Base-by-base conservation (phyloP, 495 filamentous ascomycete genomes). In the Glarea lozoyensis region DNA sequence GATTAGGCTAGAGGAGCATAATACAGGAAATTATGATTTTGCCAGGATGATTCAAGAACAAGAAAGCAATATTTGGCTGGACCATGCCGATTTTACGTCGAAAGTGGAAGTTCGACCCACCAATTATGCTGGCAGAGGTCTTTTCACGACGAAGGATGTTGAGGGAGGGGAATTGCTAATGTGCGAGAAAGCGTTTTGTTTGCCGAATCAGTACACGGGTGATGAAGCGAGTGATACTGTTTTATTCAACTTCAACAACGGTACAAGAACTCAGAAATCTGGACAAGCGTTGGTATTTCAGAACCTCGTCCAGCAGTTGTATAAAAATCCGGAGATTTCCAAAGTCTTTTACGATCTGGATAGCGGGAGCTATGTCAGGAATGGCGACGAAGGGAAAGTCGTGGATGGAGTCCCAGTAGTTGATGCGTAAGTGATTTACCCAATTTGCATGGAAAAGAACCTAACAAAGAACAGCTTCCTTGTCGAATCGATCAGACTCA, bases 161-260 rank as follows among this genome's bases (percentile, higher is more conserved):
- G 57, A 65, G 36, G 63, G 63, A 0, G 76, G 75, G 0, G 72
- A 76, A 4, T 58, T 79, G 10, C 50, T 79, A 0, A 43, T 77
- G 12, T 75, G 68, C 37, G 73, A 79, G 46, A 79, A 78, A 43
- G 71, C 74, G 0, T 75, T 79, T 40, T 54, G 49, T n/a, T 33
- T 48, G 16, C 39, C 46, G 12, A 17, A 44, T 30, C 57, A 44
- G 50, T 59, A 24, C 66, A 12, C 12, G 12, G 40, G 13, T 17
- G 46, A 43, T 36, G 18, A 37, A 10, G 19, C 2, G 1, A 29
- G 23, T 16, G 13, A 35, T 2, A 5, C 27, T n/a, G 58, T 60
- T 32, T 56, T 54, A 19, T 57, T 52, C 31, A 42, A 55, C 49
- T 10, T 46, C 2, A 49, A 66, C 9, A 63, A 49, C 13, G 41